These are phyloP conservation scores for Aspergillus melleus DNA, from an alignment of 2,329 filamentous ascomycete genomes.

Conservation along the genomic window DNA sequence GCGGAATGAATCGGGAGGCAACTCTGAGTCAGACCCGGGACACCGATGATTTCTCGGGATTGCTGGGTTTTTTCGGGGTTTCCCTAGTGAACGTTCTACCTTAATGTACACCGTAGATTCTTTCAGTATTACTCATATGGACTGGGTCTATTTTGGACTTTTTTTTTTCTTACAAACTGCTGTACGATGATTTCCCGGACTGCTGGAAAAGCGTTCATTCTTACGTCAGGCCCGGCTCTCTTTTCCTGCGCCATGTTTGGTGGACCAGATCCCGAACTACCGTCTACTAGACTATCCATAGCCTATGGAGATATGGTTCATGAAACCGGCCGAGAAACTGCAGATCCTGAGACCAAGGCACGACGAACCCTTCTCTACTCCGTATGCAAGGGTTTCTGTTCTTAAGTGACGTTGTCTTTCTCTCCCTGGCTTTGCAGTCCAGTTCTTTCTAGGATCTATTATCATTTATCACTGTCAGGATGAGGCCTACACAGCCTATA, in stretches of 20 bases:
- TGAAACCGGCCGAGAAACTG: neutral
- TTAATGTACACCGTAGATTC: neutral
- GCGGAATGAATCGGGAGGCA: conserved; percentile 24
- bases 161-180: too few species aligned
- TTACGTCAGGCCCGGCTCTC: neutral
- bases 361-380: too few species aligned
- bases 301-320: neutral
- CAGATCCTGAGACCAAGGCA: neutral
- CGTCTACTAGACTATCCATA: neutral
- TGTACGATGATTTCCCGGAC: too few species aligned
- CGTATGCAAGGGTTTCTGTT: too few species aligned
- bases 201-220: neutral
- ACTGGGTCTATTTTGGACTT: too few species aligned
- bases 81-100: too few species aligned
- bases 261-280: neutral
- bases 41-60: neutral
- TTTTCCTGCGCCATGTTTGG: neutral
- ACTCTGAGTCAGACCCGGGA: neutral
- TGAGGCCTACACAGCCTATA: neutral
- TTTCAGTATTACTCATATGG: too few species aligned
- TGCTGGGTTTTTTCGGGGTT: neutral
- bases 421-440: too few species aligned
- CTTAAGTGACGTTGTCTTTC: too few species aligned
- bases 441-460: neutral
- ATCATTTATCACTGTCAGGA: neutral